Base-by-base conservation (phyloP, 495 filamentous ascomycete genomes). In the Neurospora sp. region DNA sequence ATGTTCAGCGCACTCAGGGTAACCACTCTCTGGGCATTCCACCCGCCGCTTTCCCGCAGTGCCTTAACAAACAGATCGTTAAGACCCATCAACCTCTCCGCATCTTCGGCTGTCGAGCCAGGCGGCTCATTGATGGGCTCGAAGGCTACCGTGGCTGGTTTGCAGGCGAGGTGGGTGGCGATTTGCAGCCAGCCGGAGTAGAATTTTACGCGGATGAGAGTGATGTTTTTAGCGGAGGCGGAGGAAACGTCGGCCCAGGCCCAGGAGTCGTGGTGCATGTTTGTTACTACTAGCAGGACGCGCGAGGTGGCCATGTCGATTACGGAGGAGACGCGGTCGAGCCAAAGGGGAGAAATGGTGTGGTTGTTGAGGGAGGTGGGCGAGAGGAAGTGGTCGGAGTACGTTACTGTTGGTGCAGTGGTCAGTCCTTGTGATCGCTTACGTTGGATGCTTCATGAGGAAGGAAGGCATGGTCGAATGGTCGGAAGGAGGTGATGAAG, bases 211-310 rank as follows among this genome's bases (percentile, higher is more conserved):
- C 88, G 86, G 46, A 89, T 87, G 77, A 80, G 77, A 2, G 85
- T 84, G n/a, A 84, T 53, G 73, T 89, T 87, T 53, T 53, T 53
- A 5, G 83, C 83, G 9, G 77, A 77, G 0, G 84, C 68, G 5
- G 76, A 76, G 0, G 85, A 83, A n/a, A 87, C 78, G 78, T 90
- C 88, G 12, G 85, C 85, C 89, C 88, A 90, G 61, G 81, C 80
- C 88, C 84, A 89, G 4, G 84, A 86, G 72, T 91, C 88, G 69
- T 90, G 88, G 72, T 90, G 88, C 40, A 87, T 86, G 77, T 90
- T 87, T 20, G 89, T 82, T 70, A 91, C 80, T 0, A 85, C 83
- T 74, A 85, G 88, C 0, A 90, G 75, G 0, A 80, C 87, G 4
- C 81, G 80, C 2, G 84, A 79, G 0, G 86, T 83, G n/a, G 86